Conservation (phyloP, 352 stramenopile species). For the Globisporangium alternatum region DNA sequence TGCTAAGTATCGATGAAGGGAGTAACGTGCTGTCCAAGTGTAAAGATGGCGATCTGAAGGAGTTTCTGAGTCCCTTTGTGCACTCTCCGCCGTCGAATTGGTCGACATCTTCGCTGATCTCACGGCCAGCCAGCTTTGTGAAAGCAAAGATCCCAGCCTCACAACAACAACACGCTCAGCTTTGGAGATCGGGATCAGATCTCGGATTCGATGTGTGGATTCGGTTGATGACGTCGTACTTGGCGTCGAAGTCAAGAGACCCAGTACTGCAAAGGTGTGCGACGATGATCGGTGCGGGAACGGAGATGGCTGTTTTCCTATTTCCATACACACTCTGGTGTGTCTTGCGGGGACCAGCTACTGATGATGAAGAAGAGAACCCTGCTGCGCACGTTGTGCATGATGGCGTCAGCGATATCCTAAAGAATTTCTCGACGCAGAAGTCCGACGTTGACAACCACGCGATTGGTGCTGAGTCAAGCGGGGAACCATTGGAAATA, state of each 20-base stretch:
- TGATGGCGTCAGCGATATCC: conserved; percentile 39
- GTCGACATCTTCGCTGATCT: conserved; percentile 28
- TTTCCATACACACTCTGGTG: conserved; percentile 68
- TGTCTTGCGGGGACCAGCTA: conserved; percentile 17
- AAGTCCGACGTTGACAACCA: not conserved
- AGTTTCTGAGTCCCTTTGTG: conserved; percentile 55
- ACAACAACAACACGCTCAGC: conserved; percentile 21
- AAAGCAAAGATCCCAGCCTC: conserved; percentile 12
- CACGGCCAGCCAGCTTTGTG: not conserved
- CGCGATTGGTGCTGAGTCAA: not conserved
- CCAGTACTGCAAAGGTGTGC: conserved; percentile 49
- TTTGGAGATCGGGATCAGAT: conserved; percentile 39
- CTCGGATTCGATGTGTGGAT: conserved; percentile 62
- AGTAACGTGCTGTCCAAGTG: conserved; percentile 31
- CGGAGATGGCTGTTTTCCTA: conserved; percentile 69
- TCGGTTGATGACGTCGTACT: conserved; percentile 38
- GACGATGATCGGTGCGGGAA: conserved; percentile 32
- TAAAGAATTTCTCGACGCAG: conserved; percentile 14
- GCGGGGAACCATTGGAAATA: conserved; percentile 31
- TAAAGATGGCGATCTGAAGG: conserved; percentile 63
- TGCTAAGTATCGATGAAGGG: conserved; percentile 46
- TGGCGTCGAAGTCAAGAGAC: conserved; percentile 40
- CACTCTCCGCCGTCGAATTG: conserved; percentile 49
- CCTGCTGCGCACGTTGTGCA: conserved; percentile 30
- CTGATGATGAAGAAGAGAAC: conserved; percentile 4